Base-by-base conservation (phyloP, 2,329 filamentous ascomycete species). In the Penicillium hordei region DNA sequence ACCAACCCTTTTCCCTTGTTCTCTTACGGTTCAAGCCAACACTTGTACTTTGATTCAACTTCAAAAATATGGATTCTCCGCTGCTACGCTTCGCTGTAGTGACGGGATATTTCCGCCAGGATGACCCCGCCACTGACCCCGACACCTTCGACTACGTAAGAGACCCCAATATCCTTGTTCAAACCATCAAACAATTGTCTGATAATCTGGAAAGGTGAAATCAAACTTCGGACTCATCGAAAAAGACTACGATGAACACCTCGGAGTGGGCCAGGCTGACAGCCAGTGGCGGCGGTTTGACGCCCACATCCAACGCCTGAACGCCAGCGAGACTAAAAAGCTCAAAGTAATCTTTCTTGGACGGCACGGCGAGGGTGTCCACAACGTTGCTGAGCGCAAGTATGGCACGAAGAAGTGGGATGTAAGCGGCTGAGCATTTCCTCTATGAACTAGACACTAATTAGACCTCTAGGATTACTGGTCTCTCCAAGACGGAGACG, bases 351-450 rank as follows among this genome's bases (percentile, higher is more conserved):
- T 88, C 38, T 85, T 82, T 66, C 73, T 86, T 38, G 84, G 82
- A 42, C 79, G 85, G 29, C 85, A 88, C 66, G 85, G 85, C 23
- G 79, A 87, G 68, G 85, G 85, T 5, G 78, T 77, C 58, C 83
- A 87, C 71, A 88, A 88, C 65, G 83, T 84, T 13, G 85, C 84
- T 1, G 82, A 87, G 65, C 67, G 72, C 2, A 80, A 76, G 59
- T 87, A 86, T 60, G 85, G 84, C 31, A 86, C 81, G 0, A 76
- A 80, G 15, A 77, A 78, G 2, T 87, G 85, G 85, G 83, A 88
- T 71, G 81, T 83, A 73, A 50, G 76, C 72, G 7, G 2, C 4
- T 15, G 19, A 15, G 6, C 3, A 13, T 44, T 27, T n/a, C 13
- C 4, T 12, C 6, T 8, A 13, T n/a, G 21, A 34, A 13, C 8